Evolutionary conservation across 164 flowering plant genomes (phyloP).

Genomic region (Annona squamosa): DNA sequence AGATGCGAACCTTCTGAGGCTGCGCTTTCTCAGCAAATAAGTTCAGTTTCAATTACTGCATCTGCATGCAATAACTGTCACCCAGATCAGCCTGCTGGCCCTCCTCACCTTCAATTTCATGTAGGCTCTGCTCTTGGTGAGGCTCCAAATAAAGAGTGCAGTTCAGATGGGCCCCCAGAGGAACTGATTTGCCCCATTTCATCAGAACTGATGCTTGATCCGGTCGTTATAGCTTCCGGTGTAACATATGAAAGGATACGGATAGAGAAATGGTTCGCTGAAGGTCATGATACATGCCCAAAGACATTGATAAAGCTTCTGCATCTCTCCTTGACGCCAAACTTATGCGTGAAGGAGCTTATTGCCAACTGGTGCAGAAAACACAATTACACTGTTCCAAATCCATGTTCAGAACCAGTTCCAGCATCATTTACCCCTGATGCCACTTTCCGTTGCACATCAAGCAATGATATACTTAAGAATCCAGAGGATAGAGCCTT

Average conservation of each 20-base stretch:
- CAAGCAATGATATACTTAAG: slow-evolving; percentile 32
- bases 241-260: slow-evolving; percentile 72
- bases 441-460: slow-evolving; percentile 13
- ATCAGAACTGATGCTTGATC: slow-evolving; percentile 63
- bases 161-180: slow-evolving; percentile 36
- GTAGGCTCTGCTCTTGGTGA: slow-evolving; percentile 7
- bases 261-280: slow-evolving; percentile 80
- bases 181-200: slow-evolving; percentile 78
- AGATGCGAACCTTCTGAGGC: slow-evolving; percentile 21
- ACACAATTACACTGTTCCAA: slow-evolving; percentile 18
- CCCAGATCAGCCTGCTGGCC: slow-evolving; percentile 12
- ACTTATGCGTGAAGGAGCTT: slow-evolving; percentile 44
- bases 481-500: slow-evolving; percentile 19
- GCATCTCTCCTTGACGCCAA: slow-evolving; percentile 42
- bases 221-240: slow-evolving; percentile 81
- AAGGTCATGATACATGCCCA: slow-evolving; percentile 78
- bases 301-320: slow-evolving; percentile 42
- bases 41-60: slow-evolving; percentile 3
- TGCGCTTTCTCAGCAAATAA: slow-evolving; percentile 14
- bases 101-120: slow-evolving; percentile 17
- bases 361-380: slow-evolving; percentile 59
- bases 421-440: slow-evolving; percentile 11
- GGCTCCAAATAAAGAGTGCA: slow-evolving; percentile 15
- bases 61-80: not conserved
- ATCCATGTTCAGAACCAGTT: slow-evolving; percentile 19